Conservation (phyloP, 208 protist genomes). For the Leishmania mexicana region DNA sequence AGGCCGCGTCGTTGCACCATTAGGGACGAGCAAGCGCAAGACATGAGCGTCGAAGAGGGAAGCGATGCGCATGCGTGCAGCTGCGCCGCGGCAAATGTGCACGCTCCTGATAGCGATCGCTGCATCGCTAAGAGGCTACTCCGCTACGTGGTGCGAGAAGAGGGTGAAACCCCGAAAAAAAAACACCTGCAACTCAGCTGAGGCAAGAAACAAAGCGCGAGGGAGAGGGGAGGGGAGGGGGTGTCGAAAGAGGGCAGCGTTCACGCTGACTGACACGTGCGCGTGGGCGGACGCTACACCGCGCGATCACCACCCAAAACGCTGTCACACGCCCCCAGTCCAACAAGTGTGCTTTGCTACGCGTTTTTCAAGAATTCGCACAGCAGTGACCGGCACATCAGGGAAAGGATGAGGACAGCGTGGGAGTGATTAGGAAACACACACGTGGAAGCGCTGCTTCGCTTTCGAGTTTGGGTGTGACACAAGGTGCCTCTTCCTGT, state of each 20-base stretch:
- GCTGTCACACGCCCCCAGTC: neutral
- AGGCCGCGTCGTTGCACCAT: slow-evolving; percentile 55
- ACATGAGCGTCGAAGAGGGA: neutral
- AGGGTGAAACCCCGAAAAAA: neutral
- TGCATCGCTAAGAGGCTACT: slow-evolving; percentile 1
- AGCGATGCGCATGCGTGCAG: neutral
- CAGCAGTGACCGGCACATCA: neutral
- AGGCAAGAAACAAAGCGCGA: too few relatives aligned
- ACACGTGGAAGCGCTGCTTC: neutral
- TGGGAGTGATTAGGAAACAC: neutral
- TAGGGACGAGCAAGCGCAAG: slow-evolving; percentile 19
- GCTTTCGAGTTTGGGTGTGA: neutral
- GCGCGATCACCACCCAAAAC: neutral
- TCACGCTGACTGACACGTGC: neutral
- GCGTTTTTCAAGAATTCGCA: neutral
- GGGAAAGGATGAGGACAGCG: neutral
- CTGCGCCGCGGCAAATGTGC: neutral
- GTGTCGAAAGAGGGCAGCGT: neutral
- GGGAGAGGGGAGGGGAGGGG: neutral
- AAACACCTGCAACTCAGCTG: neutral
- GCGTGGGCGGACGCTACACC: neutral
- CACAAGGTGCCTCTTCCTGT: neutral
- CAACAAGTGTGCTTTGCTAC: neutral
- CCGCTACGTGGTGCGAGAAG: neutral
- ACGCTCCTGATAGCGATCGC: neutral